These are phyloP conservation scores for Penicillium italicum DNA, from an alignment of 2,329 filamentous ascomycete genomes.

Conservation along the genomic window DNA sequence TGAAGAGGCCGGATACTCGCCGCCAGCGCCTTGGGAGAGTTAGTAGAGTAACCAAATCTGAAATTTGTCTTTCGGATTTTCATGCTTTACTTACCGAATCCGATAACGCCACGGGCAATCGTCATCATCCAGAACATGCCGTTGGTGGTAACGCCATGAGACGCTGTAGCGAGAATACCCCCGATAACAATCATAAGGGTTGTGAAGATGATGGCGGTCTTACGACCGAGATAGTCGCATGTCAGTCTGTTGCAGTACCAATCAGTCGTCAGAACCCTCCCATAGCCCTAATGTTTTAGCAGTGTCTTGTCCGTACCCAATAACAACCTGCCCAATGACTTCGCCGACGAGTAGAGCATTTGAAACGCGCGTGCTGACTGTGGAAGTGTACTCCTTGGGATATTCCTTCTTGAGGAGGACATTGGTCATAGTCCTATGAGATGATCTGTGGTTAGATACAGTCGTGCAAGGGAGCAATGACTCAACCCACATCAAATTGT, in stretches of 20 bases:
- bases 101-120: constrained; percentile 47
- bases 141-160: constrained; percentile 44
- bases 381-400: constrained; percentile 23
- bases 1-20: constrained; percentile 50
- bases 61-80: neutral
- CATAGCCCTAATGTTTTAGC: neutral
- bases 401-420: constrained; percentile 29
- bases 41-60: neutral
- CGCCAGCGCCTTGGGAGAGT: constrained; percentile 33
- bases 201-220: constrained; percentile 46
- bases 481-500: constrained; percentile 28
- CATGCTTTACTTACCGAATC: constrained; percentile 37
- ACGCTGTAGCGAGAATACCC: constrained; percentile 46
- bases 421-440: constrained; percentile 29
- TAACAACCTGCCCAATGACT: constrained; percentile 26
- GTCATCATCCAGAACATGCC: constrained; percentile 56
- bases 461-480: neutral
- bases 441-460: neutral
- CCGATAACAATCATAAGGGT: constrained; percentile 48
- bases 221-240: constrained; percentile 48
- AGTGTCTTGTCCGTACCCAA: constrained; percentile 19
- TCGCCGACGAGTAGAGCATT: constrained; percentile 30
- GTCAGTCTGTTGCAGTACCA: constrained; percentile 27
- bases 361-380: constrained; percentile 29
- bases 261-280: neutral